phyloP scores from a whole-genome alignment of 192 early-diverging fungal genomes.

The Backusella parvicylindrica region DNA sequence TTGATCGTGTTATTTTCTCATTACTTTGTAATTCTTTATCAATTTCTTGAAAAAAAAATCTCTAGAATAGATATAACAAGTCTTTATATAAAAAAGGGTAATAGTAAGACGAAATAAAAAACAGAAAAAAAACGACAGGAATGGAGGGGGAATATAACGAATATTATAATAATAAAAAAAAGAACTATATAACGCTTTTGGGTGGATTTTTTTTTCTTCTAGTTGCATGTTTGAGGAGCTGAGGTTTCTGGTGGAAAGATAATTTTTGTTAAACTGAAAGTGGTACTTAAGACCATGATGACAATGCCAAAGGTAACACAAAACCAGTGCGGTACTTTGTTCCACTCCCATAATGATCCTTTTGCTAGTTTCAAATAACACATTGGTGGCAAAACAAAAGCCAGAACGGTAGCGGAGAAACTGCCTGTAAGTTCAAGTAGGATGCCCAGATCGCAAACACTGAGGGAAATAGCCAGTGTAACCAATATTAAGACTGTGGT shows the following conservation, averaged over 20 bases:
- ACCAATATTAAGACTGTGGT: constrained; percentile 63
- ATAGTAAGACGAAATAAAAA: neutral
- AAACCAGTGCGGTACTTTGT: constrained; percentile 63
- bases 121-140: neutral
- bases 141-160: neutral
- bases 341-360: constrained; percentile 48
- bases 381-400: constrained; percentile 82
- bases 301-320: constrained; percentile 73
- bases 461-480: constrained; percentile 67
- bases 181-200: neutral
- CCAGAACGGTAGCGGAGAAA: constrained; percentile 82
- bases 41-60: no score
- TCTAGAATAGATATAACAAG: neutral
- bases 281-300: constrained; percentile 72
- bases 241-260: neutral
- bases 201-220: neutral
- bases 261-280: constrained; percentile 35
- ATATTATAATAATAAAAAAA: neutral
- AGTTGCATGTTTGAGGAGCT: neutral
- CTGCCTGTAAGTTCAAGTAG: constrained; percentile 87
- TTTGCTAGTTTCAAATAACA: constrained; percentile 75
- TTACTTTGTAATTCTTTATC: no score
- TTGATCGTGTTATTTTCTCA: no score
- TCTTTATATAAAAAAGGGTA: neutral
- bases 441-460: constrained; percentile 79